Percentiles rank a stretch among this genome's conserved stretches.
Conservation (phyloP, 2,329 filamentous ascomycete genomes). For the Epichloe festucae region DNA sequence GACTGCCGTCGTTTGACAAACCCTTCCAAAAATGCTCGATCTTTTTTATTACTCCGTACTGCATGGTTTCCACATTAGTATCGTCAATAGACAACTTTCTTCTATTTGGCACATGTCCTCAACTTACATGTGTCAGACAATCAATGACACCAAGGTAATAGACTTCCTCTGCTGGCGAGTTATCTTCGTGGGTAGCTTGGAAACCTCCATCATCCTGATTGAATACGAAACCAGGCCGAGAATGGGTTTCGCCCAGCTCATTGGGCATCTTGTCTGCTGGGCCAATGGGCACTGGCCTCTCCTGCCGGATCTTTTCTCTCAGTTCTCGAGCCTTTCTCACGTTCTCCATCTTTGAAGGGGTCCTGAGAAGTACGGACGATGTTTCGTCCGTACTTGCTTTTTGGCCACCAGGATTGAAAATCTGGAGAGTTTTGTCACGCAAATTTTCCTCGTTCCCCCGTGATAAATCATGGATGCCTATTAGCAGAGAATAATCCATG, state of each 20-base stretch:
- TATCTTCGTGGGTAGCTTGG: conserved; percentile 82
- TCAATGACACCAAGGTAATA: conserved; percentile 99
- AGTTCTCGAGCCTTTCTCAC: conserved; percentile 83
- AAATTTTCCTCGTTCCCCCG: conserved; percentile 89
- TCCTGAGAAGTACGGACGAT: conserved; percentile 61
- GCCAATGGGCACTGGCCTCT: conserved; percentile 87
- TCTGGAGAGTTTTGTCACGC: conserved; percentile 74
- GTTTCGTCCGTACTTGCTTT: conserved; percentile 41
- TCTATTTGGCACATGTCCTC: neutral
- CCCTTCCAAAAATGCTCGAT: conserved; percentile 97
- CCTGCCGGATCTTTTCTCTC: conserved; percentile 80
- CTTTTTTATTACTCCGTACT: conserved; percentile 97
- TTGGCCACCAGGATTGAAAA: conserved; percentile 82
- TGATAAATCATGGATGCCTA: conserved; percentile 83
- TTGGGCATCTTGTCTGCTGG: conserved; percentile 84
- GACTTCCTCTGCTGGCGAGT: conserved; percentile 73
- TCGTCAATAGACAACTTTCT: neutral
- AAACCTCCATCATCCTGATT: conserved; percentile 92
- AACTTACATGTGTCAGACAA: conserved; percentile 85
- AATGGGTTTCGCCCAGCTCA: conserved; percentile 64
- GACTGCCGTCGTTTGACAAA: conserved; percentile 63
- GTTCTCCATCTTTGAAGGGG: conserved; percentile 86
- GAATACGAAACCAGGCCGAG: conserved; percentile 63
- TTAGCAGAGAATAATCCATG: conserved; percentile 95
- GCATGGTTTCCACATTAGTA: conserved; percentile 4